phyloP scores from a whole-genome alignment of 176 grass and related monocot genomes.

The Ampelocalamus luodianensis region DNA sequence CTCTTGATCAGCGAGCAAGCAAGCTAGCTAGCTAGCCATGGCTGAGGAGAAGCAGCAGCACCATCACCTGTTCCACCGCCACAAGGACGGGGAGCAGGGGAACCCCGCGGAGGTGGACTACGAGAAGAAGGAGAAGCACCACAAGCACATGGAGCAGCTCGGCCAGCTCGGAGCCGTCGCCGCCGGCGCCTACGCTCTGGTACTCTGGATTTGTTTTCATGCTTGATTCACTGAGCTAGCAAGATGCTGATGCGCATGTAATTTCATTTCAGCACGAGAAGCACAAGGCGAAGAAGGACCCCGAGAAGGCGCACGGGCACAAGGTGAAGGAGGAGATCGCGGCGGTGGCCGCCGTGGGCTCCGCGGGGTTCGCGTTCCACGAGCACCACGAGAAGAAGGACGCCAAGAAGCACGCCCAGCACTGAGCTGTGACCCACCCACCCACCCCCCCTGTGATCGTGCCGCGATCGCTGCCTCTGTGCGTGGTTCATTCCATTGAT shows the following conservation, averaged over 20 bases:
- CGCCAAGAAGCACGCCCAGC: conserved; percentile 59
- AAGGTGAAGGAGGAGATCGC: conserved; percentile 65
- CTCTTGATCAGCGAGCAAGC: neutral
- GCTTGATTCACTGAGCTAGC: too few relatives aligned
- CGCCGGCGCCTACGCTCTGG: conserved; percentile 66
- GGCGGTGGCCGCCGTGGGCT: conserved; percentile 56
- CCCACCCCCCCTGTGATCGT: too few relatives aligned
- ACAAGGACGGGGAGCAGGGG: conserved; percentile 51
- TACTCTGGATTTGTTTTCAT: too few relatives aligned
- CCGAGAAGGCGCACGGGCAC: conserved; percentile 58
- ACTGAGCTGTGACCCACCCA: neutral
- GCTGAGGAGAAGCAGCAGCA: conserved; percentile 55
- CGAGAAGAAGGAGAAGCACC: conserved; percentile 67
- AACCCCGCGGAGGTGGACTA: conserved; percentile 51
- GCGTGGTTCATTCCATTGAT: too few relatives aligned
- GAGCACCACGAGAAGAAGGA: conserved; percentile 82
- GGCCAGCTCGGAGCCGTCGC: conserved; percentile 55
- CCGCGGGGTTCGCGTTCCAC: conserved; percentile 68
- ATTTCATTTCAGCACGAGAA: conserved; percentile 64
- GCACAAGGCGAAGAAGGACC: conserved; percentile 79
- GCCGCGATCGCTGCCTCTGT: neutral
- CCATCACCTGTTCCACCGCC: conserved; percentile 71
- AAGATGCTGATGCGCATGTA: neutral
- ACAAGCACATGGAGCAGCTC: conserved; percentile 74
- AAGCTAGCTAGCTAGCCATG: conserved; percentile 17